A percentile compares a stretch with the other conserved stretches of the same genome.
Conservation (phyloP, 2,329 filamentous ascomycete species). For the Pseudogymnoascus destructans region DNA sequence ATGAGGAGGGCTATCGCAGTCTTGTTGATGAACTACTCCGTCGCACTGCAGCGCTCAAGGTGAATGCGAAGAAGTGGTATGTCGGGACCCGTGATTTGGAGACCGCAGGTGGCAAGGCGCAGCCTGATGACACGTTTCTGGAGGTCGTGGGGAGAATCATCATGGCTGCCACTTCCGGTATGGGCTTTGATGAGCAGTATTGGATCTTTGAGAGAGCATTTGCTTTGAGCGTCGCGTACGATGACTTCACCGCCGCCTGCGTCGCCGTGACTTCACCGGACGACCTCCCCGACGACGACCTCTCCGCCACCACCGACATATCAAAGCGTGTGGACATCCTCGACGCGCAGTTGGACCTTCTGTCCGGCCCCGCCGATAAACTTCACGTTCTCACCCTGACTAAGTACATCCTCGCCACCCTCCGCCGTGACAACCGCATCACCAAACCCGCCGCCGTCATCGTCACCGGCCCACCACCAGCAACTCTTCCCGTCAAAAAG, state of each 20-base stretch:
- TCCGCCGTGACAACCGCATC: neutral
- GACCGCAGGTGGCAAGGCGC: neutral
- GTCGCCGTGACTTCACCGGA: neutral
- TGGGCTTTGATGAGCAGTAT: neutral
- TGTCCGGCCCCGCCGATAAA: neutral
- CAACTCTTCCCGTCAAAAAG: neutral
- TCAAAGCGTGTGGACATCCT: neutral
- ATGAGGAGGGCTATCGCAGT: neutral
- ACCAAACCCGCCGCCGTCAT: neutral
- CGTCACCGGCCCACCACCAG: neutral
- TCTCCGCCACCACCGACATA: neutral
- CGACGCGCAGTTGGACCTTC: neutral
- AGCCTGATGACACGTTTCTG: slow-evolving; percentile 13
- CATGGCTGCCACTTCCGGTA: slow-evolving; percentile 7
- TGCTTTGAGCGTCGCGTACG: neutral
- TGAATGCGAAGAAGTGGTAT: neutral
- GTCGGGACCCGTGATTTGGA: neutral
- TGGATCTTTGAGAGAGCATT: neutral
- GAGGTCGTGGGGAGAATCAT: slow-evolving; percentile 18
- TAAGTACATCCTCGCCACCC: neutral
- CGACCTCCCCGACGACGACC: neutral
- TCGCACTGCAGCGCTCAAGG: neutral
- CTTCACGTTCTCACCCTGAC: neutral
- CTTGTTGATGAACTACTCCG: neutral
- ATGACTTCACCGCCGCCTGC: neutral